phyloP scores from a whole-genome alignment of 176 grass and related monocot species.

The Elaeis guineensis region DNA sequence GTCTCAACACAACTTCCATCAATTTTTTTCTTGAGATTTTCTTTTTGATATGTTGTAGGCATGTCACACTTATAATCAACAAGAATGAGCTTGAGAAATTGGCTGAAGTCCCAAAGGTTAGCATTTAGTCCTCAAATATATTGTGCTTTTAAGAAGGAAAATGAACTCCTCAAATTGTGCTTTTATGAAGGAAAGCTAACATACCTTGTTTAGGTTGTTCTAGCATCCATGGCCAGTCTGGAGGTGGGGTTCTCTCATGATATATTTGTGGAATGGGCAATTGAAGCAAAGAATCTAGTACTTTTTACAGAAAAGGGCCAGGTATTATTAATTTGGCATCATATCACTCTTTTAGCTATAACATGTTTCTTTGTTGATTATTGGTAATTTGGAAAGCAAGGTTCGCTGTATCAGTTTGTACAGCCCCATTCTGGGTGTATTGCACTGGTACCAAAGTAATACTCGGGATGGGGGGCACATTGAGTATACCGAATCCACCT shows the following conservation, averaged over 20 bases:
- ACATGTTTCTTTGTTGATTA: no score
- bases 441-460: no score
- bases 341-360: no score
- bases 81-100: constrained; percentile 78
- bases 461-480: no score
- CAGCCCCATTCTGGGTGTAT: no score
- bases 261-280: constrained; percentile 94
- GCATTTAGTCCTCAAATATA: constrained; percentile 4
- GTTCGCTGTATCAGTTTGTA: no score
- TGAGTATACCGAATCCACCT: no score
- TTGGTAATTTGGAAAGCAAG: no score
- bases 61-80: constrained; percentile 74
- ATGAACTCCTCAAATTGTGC: no score
- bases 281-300: constrained; percentile 76
- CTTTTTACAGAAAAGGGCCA: constrained; percentile 95
- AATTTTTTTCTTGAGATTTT: not conserved
- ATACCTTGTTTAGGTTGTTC: constrained; percentile 53
- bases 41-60: constrained; percentile 33
- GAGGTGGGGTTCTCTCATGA: constrained; percentile 98
- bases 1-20: no score
- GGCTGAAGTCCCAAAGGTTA: constrained; percentile 79
- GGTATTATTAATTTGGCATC: constrained; percentile 27
- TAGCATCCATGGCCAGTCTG: constrained; percentile 90
- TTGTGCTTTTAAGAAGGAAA: constrained; percentile 3
- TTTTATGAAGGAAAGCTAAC: constrained; percentile 33